Evolutionary conservation across 2,329 filamentous ascomycete species (phyloP).

Genomic region (Aspergillus pseudonomiae): DNA sequence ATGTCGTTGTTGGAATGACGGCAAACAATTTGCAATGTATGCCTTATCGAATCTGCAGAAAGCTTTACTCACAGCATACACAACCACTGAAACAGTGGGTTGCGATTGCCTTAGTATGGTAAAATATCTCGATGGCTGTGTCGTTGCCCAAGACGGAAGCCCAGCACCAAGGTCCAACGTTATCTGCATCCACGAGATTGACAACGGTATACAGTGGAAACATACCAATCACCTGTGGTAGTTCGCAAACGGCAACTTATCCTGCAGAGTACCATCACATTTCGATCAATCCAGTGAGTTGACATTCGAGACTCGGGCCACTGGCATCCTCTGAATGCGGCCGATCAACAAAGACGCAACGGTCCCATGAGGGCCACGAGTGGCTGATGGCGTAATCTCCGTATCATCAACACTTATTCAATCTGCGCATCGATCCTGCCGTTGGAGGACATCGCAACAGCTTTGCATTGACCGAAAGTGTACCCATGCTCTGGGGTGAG

Average conservation of each 20-base stretch:
- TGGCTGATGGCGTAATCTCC: constrained; percentile 47
- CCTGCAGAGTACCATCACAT: constrained; percentile 46
- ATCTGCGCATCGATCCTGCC: constrained; percentile 46
- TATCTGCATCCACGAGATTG: constrained; percentile 46
- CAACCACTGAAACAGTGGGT: constrained; percentile 24
- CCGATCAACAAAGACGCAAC: constrained; percentile 36
- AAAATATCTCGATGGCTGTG: constrained; percentile 47
- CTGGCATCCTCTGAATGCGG: constrained; percentile 49
- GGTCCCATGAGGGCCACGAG: constrained; percentile 43
- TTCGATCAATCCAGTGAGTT: constrained; percentile 47
- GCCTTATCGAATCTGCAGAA: background rate
- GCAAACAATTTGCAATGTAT: constrained; percentile 44
- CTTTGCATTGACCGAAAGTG: constrained; percentile 56
- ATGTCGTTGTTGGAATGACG: constrained; percentile 35
- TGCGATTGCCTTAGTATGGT: constrained; percentile 46
- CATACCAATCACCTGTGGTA: constrained; percentile 40
- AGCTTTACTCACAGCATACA: background rate
- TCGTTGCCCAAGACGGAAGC: constrained; percentile 34
- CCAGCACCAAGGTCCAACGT: constrained; percentile 45
- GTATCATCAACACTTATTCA: constrained; percentile 50
- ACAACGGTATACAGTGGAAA: constrained; percentile 41
- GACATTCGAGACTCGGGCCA: constrained; percentile 47
- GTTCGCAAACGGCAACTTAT: constrained; percentile 38
- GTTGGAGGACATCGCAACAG: constrained; percentile 49
- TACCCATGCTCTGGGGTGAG: constrained; percentile 57